Percentiles rank a stretch among this genome's conserved stretches.
These are phyloP conservation scores for Hydrangea macrophylla DNA, from an alignment of 148 eudicot species.

Conservation along the genomic window DNA sequence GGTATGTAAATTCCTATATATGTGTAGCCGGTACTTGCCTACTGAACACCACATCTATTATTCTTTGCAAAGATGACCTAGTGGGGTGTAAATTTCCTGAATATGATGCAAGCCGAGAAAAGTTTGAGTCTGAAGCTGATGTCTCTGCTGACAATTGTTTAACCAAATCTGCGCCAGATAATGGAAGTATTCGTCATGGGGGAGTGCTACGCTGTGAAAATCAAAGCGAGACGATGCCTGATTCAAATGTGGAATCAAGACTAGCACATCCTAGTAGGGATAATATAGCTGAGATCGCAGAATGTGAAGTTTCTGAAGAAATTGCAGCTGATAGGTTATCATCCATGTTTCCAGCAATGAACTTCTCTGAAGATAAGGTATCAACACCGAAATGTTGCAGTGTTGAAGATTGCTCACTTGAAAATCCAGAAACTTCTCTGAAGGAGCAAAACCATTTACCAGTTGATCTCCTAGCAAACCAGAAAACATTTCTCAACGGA, in stretches of 20 bases:
- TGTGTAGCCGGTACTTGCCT: slow-evolving; percentile 61
- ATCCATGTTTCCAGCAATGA: slow-evolving; percentile 11
- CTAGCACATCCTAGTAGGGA: slow-evolving; percentile 14
- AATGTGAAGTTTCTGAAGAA: slow-evolving; percentile 8
- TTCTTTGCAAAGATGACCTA: slow-evolving; percentile 67
- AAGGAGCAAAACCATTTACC: slow-evolving; percentile 26
- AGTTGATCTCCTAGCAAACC: slow-evolving; percentile 47
- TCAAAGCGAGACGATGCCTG: slow-evolving; percentile 3
- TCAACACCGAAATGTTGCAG: slow-evolving; percentile 28
- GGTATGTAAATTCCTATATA: slow-evolving; percentile 63
- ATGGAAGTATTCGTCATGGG: slow-evolving; percentile 14
- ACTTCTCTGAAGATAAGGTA: slow-evolving; percentile 19
- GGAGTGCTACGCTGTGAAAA: slow-evolving; percentile 11
- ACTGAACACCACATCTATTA: slow-evolving; percentile 52
- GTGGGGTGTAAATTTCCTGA: slow-evolving; percentile 33
- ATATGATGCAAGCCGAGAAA: slow-evolving; percentile 1
- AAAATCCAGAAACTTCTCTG: slow-evolving; percentile 24
- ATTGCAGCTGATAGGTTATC: slow-evolving; percentile 15
- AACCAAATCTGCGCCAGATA: slow-evolving; percentile 3
- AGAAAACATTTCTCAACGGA: slow-evolving; percentile 77
- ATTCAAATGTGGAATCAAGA: slow-evolving; percentile 6
- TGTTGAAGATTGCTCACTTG: slow-evolving; percentile 30
- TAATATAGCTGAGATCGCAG: slow-evolving; percentile 7
- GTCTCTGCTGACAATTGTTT: slow-evolving; percentile 9
- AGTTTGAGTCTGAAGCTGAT: slow-evolving; percentile 20